Conservation (phyloP, 805 yeast genomes). For the Kodamaea kaohsiungensis region DNA sequence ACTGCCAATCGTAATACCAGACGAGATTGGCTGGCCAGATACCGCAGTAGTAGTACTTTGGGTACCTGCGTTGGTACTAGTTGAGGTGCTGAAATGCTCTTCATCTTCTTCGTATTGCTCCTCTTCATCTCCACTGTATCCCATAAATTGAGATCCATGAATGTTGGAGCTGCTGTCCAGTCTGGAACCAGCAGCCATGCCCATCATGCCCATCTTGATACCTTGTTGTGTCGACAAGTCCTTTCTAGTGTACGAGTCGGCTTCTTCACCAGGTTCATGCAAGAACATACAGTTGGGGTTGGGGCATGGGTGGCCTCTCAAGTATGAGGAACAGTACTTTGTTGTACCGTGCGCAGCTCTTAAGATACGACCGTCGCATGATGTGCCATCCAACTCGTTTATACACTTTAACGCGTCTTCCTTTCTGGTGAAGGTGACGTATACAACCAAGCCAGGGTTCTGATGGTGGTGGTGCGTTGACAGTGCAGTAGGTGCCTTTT, state of each 20-base stretch:
- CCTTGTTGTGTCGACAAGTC: conserved; percentile 78
- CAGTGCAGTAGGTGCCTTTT: conserved; percentile 54
- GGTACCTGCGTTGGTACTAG: neutral
- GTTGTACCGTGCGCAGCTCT: conserved; percentile 99
- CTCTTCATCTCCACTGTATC: conserved; percentile 15
- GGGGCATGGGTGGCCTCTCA: conserved; percentile 94
- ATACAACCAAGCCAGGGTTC: conserved; percentile 86
- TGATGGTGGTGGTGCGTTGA: conserved; percentile 40
- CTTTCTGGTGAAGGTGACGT: conserved; percentile 88
- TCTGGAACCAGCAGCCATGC: conserved; percentile 20
- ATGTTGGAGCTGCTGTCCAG: conserved; percentile 18
- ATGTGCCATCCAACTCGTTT: conserved; percentile 86
- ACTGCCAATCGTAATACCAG: neutral
- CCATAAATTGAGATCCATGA: conserved; percentile 17
- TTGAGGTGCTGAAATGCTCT: conserved; percentile 1
- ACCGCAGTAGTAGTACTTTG: neutral
- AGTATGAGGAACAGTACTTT: conserved; percentile 93
- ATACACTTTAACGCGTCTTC: conserved; percentile 97
- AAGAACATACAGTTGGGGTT: conserved; percentile 98
- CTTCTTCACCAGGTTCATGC: conserved; percentile 99
- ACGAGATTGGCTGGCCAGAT: neutral
- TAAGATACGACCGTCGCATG: conserved; percentile 85
- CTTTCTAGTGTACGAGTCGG: conserved; percentile 91
- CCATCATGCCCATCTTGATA: conserved; percentile 54
- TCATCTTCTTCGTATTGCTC: conserved; percentile 10